A percentile compares a stretch with the other conserved stretches of the same genome.
These are phyloP conservation scores for Lentinus brumalis DNA, from an alignment of 768 basidiomycete genomes.

Conservation along the genomic window DNA sequence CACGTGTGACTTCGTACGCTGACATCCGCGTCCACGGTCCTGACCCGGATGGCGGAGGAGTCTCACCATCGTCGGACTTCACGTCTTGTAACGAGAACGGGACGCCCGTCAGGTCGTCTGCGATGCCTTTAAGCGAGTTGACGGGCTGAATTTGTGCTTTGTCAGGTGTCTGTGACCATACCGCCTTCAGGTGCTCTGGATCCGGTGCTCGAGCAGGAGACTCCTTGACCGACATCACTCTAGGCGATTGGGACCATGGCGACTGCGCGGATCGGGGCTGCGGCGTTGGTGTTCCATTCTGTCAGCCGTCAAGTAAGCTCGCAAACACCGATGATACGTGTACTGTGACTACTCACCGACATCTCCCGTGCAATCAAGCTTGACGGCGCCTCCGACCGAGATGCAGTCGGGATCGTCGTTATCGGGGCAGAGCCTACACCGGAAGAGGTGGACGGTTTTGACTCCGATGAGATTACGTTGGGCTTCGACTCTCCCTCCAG, in stretches of 20 bases:
- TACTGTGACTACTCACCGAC: background rate
- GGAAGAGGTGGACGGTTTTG: background rate
- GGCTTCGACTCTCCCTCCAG: slow-evolving; percentile 44
- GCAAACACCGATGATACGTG: background rate
- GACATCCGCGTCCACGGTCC: slow-evolving; percentile 73
- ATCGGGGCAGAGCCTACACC: background rate
- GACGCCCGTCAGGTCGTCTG: slow-evolving; percentile 77
- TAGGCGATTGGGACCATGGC: slow-evolving; percentile 54
- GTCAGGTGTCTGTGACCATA: slow-evolving; percentile 81
- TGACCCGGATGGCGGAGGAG: slow-evolving; percentile 65
- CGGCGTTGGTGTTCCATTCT: background rate
- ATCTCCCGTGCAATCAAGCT: background rate
- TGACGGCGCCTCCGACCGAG: background rate
- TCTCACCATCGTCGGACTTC: slow-evolving; percentile 84
- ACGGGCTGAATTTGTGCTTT: slow-evolving; percentile 65
- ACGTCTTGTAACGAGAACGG: slow-evolving; percentile 84
- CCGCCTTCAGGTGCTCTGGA: slow-evolving; percentile 82
- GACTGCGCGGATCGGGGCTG: slow-evolving; percentile 38
- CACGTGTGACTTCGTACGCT: slow-evolving; percentile 78
- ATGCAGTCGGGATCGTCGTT: background rate
- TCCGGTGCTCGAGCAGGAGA: slow-evolving; percentile 68
- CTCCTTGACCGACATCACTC: slow-evolving; percentile 64
- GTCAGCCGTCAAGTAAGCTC: background rate
- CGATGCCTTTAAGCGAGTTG: slow-evolving; percentile 84
- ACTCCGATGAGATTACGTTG: background rate